These are phyloP conservation scores for Stenogyne calaminthoides DNA, from an alignment of 305 asterid species.

Conservation along the genomic window DNA sequence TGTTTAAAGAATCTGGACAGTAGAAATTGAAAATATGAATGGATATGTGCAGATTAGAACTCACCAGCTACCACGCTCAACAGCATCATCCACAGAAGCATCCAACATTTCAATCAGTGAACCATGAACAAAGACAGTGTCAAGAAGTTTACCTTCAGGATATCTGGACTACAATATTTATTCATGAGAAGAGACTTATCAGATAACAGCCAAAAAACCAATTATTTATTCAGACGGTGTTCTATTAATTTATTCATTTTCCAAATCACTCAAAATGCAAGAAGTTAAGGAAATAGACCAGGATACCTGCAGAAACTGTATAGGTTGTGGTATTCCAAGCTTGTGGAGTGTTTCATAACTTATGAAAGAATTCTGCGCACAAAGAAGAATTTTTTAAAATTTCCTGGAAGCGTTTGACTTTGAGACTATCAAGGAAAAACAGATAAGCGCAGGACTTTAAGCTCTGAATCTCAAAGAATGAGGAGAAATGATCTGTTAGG, in stretches of 20 bases:
- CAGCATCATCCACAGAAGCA: constrained; percentile 86
- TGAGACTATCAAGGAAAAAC: constrained; percentile 1
- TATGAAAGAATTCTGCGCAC: constrained; percentile 76
- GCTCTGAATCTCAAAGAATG: background rate
- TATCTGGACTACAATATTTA: constrained; percentile 74
- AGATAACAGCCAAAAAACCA: constrained; percentile 11
- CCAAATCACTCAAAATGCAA: constrained; percentile 14
- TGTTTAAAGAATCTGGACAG: background rate
- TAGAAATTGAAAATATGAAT: background rate
- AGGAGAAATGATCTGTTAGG: constrained; percentile 13
- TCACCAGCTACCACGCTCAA: constrained; percentile 93
- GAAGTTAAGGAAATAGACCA: constrained; percentile 23
- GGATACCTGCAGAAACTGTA: constrained; percentile 88
- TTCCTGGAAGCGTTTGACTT: constrained; percentile 1
- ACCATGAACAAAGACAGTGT: constrained; percentile 69
- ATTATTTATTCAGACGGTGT: background rate
- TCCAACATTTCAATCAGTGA: constrained; percentile 90
- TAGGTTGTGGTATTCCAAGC: constrained; percentile 93
- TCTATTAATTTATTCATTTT: constrained; percentile 9
- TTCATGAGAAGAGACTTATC: constrained; percentile 33
- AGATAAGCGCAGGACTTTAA: constrained; percentile 4
- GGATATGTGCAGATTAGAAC: constrained; percentile 32
- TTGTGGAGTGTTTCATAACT: constrained; percentile 79
- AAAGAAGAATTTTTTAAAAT: constrained; percentile 16
- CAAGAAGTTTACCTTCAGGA: constrained; percentile 87